Evolutionary conservation across 2,329 filamentous ascomycete genomes (phyloP), one percentile per base, ranked within the genome.

Genomic region (Ophiocordyceps australis): DNA sequence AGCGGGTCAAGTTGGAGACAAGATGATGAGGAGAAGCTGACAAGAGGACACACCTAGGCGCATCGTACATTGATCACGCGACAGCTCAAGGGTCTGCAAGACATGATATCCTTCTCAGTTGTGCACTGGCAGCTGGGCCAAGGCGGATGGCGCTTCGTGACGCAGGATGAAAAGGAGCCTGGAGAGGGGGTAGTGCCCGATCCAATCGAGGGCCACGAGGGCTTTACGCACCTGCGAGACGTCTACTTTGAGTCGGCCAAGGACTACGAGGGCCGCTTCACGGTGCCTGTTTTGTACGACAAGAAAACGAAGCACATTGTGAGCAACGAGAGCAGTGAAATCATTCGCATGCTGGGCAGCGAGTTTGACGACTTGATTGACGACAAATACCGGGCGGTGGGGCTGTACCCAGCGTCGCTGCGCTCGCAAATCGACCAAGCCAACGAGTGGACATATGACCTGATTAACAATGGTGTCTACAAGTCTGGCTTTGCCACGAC

Each of bases 291-390:
- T 4, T 60, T 94, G 28, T 91, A 77, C 54, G 81, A 92, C 52
- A 81, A 70, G 54, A 72, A 76, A 55, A 54, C 58, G 27, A 65
- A 73, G 40, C 66, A 58, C 18, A 91, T 93, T 42, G 83, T 93
- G 33, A 89, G 65, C 65, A 94, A 94, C 38, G 85, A 93, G 62
- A 82, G 77, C 49, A 74, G 74, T 37, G 85, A 94, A 55, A 93
- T 94, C 46, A 73, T 93, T 47, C 74, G 85, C 44, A 92, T 93
- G 79, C 59, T 94, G 33, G 79, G 79, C 45, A 64, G 62, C 22
- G 79, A 71, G 47, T 95, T 95, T 45, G 74, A 95, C 47, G 63
- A 67, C 34, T 44, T 80, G 19, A 46, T 85, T 14, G 63, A 64
- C 0, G 57, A 63, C 3, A 47, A 73, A 42, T 65, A 68, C 45